A percentile compares a stretch with the other conserved stretches of the same genome.
Evolutionary conservation across 1,284 basidiomycete species (phyloP).

Genomic region (Austroboletus novae-zelandiae): DNA sequence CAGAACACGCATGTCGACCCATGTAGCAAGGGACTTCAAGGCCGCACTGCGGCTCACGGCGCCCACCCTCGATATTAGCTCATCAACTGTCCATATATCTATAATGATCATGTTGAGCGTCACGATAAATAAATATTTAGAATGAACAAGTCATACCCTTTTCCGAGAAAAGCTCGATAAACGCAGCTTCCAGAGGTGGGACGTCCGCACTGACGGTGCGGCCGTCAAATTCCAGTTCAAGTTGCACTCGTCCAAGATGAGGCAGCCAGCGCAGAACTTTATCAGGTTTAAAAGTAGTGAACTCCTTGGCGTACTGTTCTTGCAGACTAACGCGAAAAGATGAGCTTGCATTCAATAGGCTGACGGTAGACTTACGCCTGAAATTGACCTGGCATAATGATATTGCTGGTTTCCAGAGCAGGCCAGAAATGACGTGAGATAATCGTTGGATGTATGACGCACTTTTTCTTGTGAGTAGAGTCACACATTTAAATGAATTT

Average conservation of each 20-base stretch:
- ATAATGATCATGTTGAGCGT: neutral
- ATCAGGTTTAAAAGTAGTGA: conserved; percentile 81
- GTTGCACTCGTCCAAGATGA: conserved; percentile 76
- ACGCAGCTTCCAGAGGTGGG: conserved; percentile 83
- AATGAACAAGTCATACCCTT: conserved; percentile 43
- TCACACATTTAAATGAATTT: neutral
- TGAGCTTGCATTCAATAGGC: conserved; percentile 4
- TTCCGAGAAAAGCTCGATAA: conserved; percentile 82
- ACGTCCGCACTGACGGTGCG: conserved; percentile 75
- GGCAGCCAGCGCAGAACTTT: conserved; percentile 86
- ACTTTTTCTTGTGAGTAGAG: conserved; percentile 20
- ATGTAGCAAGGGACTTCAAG: conserved; percentile 75
- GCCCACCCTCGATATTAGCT: conserved; percentile 62
- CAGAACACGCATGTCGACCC: conserved; percentile 81
- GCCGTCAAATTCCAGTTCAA: conserved; percentile 81
- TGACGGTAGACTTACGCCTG: conserved; percentile 51
- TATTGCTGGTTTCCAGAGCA: conserved; percentile 64
- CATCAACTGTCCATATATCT: conserved; percentile 72
- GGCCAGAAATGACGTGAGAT: conserved; percentile 96
- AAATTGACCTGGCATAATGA: conserved; percentile 83
- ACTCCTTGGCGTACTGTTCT: conserved; percentile 73
- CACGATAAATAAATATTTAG: neutral
- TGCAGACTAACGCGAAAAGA: conserved; percentile 53
- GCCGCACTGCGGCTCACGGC: conserved; percentile 61
- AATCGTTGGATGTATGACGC: conserved; percentile 76